Base-by-base conservation (phyloP, 441 rosid genomes). In the Geranium incanum region DNA sequence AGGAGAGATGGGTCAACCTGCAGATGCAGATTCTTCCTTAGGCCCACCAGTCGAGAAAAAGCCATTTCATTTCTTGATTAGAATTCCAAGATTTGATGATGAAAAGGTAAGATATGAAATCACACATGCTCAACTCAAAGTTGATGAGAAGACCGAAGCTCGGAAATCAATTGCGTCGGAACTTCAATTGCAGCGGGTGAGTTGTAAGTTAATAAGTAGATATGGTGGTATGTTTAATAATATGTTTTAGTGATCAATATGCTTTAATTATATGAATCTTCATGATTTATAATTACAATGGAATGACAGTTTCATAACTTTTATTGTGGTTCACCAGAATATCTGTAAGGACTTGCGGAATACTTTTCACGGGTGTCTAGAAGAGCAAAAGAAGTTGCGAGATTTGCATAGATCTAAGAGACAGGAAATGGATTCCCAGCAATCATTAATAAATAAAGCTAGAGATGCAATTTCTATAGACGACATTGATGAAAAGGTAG, bases 401-500 rank as follows among this genome's bases (percentile, higher is more conserved):
- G 87, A 83, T 67, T 75, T 78, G 76, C 77, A 78, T 68, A 87
- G 78, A 72, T 84, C 85, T 36, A 93, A 89, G 79, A 84, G 89
- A 69, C 83, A 83, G 78, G 94, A 89, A 78, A 84, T 91, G 39
- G 97, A 89, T 15, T 79, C 87, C 71, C 81, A 85, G 68, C 89
- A 81, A 72, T 81, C 81, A 59, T 71, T 80, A 68, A 82, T 88
- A 70, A 84, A 74, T 79, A 86, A 73, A 75, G 81, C 80, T 73
- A 87, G 83, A 81, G 79, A 65, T 79, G 88, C 84, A 68, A 77
- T 80, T 18, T 81, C 84, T 67, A 74, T 87, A 45, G 90, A 83
- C 69, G 92, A 90, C 68, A 88, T 89, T 79, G 90, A 77, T 81
- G 71, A 77, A 45, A 79, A 71, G 33, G 33, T 28, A 28, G 33